Evolutionary conservation across 2,329 filamentous ascomycete genomes (phyloP).

Genomic region (Calonectria pauciramosa): DNA sequence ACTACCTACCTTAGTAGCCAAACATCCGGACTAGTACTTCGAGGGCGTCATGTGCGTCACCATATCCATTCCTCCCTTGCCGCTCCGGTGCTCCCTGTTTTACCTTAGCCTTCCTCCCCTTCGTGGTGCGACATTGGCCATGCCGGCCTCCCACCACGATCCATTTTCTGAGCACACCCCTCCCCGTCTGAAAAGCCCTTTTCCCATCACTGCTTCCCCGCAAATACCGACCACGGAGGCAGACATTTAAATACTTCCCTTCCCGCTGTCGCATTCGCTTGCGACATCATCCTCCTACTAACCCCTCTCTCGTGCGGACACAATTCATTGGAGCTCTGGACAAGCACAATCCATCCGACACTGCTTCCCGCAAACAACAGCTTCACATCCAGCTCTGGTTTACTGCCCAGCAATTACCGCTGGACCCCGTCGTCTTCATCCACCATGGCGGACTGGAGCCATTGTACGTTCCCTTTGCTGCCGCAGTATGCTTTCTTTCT

Average conservation of each 20-base stretch:
- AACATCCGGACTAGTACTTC: constrained; percentile 16
- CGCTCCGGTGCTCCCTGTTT: constrained; percentile 5
- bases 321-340: constrained; percentile 11
- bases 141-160: constrained; percentile 10
- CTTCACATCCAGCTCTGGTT: not conserved
- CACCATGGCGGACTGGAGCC: constrained; percentile 49
- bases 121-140: constrained; percentile 40
- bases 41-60: constrained; percentile 26
- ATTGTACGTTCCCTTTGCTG: constrained; percentile 40
- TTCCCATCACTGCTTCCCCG: constrained; percentile 38
- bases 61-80: constrained; percentile 12
- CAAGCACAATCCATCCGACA: constrained; percentile 4
- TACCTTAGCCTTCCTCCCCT: constrained; percentile 6
- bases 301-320: constrained; percentile 21
- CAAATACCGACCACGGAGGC: constrained; percentile 26
- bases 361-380: constrained; percentile 3
- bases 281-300: constrained; percentile 6
- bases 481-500: not conserved
- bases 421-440: not conserved
- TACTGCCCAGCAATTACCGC: not conserved
- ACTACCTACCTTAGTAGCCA: not conserved
- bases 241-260: constrained; percentile 44
- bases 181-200: constrained; percentile 1
- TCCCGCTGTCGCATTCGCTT: constrained; percentile 17
- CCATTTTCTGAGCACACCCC: constrained; percentile 26